Percentiles rank a stretch among this genome's conserved stretches.
Evolutionary conservation across 2,329 filamentous ascomycete species (phyloP).

Genomic region (Camillea tinctor): DNA sequence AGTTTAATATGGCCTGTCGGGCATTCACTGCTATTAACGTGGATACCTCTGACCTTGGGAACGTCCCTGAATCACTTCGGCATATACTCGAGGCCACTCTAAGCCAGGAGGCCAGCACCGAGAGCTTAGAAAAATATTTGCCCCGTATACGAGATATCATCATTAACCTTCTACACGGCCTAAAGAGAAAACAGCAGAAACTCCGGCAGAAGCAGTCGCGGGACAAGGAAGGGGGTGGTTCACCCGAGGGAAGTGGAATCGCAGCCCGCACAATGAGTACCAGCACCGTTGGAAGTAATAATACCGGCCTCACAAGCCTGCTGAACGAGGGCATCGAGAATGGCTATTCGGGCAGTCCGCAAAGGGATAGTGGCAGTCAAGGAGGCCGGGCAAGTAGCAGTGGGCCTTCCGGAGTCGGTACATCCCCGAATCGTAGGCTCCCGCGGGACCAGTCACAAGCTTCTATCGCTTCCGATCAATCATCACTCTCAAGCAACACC

Average conservation of each 20-base stretch:
- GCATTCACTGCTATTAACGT: conserved; percentile 97
- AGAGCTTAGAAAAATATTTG: conserved; percentile 90
- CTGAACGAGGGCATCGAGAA: conserved; percentile 59
- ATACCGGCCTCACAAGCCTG: conserved; percentile 56
- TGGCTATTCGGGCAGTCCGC: conserved; percentile 45
- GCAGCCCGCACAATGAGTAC: conserved; percentile 56
- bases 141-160: conserved; percentile 97
- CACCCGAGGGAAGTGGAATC: conserved; percentile 35
- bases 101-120: conserved; percentile 91
- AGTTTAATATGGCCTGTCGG: conserved; percentile 98
- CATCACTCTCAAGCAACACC: conserved; percentile 69
- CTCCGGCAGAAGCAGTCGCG: conserved; percentile 63
- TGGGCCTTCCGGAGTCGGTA: conserved; percentile 28
- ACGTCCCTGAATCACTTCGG: conserved; percentile 87
- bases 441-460: conserved; percentile 52
- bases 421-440: conserved; percentile 50
- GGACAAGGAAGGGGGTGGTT: conserved; percentile 48
- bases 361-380: conserved; percentile 32
- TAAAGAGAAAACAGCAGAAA: conserved; percentile 96
- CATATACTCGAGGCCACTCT: conserved; percentile 92
- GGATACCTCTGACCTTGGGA: conserved; percentile 89
- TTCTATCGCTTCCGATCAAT: conserved; percentile 57
- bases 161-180: conserved; percentile 90
- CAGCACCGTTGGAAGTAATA: conserved; percentile 57
- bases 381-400: conserved; percentile 20